Base-by-base conservation (phyloP, 2,329 filamentous ascomycete genomes). In the Fusarium hostae region DNA sequence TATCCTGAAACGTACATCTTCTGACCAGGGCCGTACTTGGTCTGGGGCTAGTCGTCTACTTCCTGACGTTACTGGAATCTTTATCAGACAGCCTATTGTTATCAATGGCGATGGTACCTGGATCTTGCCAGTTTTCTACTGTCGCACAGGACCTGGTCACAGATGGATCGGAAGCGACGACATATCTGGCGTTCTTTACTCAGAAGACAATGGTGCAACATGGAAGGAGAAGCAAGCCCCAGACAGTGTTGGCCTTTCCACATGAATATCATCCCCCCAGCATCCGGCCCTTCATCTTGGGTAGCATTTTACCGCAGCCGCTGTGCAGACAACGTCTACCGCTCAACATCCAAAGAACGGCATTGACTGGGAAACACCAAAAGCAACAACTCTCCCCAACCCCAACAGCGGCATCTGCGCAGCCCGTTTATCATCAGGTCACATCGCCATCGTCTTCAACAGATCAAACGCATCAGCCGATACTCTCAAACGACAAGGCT, bases 141-240 rank as follows among this genome's bases (percentile, higher is more conserved):
- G 83, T 54, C 79, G 83, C 8, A 79, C 79, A 0, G 78, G 80
- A 3, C 76, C 79, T 0, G 83, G 82, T 0, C 79, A 81, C 8
- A 74, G 82, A 18, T 85, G 84, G 84, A 78, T 84, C 4, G 84
- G 83, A 2, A 84, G 80, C 39, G 81, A 85, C 44, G 84, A 85
- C 30, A 79, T 83, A 1, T 83, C 83, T 0, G 80, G 79, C 0
- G 66, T 85, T 2, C 77, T 82, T 10, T 80, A 79, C 44, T 81
- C 81, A 3, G 58, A 68, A 5, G 82, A 85, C 24, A 69, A 76
- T 8, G 83, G 84, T 5, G 56, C 74, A 26, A 82, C 80, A 0
- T 85, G 84, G 84, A 58, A 51, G 0, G 83, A 84, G 64, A 81
- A 70, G 4, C 70, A 75, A 20, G 77, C 84, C 0, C 79, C 79